A percentile compares a stretch with the other conserved stretches of the same genome.
Conservation (phyloP, 1,284 basidiomycete genomes). For the Agaricales sp. region DNA sequence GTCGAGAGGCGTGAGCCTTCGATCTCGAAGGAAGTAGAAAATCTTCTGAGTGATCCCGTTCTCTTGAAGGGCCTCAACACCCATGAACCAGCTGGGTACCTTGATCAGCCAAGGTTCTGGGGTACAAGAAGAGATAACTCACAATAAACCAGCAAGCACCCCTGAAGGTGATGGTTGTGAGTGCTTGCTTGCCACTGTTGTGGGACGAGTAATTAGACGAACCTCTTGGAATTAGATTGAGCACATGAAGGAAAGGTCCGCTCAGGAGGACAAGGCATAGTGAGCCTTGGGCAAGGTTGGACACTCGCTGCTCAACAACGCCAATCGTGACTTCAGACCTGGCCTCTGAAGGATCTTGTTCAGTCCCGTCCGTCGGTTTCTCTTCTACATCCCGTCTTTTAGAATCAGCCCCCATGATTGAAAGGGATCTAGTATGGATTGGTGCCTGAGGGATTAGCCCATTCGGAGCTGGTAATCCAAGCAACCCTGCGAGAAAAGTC, state of each 20-base stretch:
- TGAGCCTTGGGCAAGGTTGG: slow-evolving; percentile 78
- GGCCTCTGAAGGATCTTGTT: slow-evolving; percentile 16
- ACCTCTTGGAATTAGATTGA: slow-evolving; percentile 70
- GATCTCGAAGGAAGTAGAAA: slow-evolving; percentile 76
- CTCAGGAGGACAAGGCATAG: slow-evolving; percentile 75
- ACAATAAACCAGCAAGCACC: slow-evolving; percentile 71
- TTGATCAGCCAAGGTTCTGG: slow-evolving; percentile 14
- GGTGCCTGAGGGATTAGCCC: slow-evolving; percentile 96
- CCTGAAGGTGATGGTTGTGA: slow-evolving; percentile 20
- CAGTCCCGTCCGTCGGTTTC: slow-evolving; percentile 17
- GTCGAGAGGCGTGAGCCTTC: slow-evolving; percentile 41
- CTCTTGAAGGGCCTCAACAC: slow-evolving; percentile 68
- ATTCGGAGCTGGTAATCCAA: slow-evolving; percentile 91
- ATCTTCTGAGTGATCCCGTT: slow-evolving; percentile 85
- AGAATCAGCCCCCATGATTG: slow-evolving; percentile 52
- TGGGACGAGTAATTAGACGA: slow-evolving; percentile 10
- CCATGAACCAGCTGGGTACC: slow-evolving; percentile 75
- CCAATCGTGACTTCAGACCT: slow-evolving; percentile 54
- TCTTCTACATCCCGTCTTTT: slow-evolving; percentile 32
- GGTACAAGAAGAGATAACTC: slow-evolving; percentile 16
- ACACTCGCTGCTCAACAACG: slow-evolving; percentile 85
- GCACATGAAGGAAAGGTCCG: slow-evolving; percentile 72
- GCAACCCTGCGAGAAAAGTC: slow-evolving; percentile 84
- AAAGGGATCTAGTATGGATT: slow-evolving; percentile 82
- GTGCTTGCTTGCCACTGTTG: no score